These are phyloP conservation scores for Trypanosomatidae sp. DNA, from an alignment of 208 protist genomes.

Conservation along the genomic window DNA sequence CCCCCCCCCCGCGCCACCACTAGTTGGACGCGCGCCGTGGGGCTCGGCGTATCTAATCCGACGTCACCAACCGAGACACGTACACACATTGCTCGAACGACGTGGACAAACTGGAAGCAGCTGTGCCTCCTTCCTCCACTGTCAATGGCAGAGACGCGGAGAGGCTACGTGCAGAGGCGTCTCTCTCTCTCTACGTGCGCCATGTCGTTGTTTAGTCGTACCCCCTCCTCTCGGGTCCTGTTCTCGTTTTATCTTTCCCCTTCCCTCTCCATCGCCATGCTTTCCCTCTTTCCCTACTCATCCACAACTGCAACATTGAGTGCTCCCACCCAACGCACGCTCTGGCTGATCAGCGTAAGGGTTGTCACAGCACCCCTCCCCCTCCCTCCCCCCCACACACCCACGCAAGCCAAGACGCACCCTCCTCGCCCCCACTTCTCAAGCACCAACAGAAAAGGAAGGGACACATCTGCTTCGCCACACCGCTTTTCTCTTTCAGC, in stretches of 20 bases:
- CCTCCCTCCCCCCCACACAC: neutral
- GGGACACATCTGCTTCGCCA: neutral
- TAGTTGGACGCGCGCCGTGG: neutral
- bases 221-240: neutral
- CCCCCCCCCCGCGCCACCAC: neutral
- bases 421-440: neutral
- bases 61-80: neutral
- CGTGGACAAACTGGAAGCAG: neutral
- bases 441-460: neutral
- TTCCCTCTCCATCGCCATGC: neutral
- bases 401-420: neutral
- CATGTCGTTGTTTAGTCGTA: neutral
- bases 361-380: neutral
- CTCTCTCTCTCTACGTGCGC: neutral
- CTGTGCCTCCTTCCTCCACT: neutral
- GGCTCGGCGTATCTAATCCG: neutral
- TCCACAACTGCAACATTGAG: neutral
- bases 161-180: neutral
- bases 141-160: neutral
- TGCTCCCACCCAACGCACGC: neutral
- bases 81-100: neutral
- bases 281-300: constrained; percentile 3
- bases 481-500: neutral
- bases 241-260: too few species aligned
- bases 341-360: neutral